Percentiles rank a stretch among this genome's conserved stretches.
Conservation (phyloP, 805 yeast genomes). For the Zygosaccharomyces bailii region DNA sequence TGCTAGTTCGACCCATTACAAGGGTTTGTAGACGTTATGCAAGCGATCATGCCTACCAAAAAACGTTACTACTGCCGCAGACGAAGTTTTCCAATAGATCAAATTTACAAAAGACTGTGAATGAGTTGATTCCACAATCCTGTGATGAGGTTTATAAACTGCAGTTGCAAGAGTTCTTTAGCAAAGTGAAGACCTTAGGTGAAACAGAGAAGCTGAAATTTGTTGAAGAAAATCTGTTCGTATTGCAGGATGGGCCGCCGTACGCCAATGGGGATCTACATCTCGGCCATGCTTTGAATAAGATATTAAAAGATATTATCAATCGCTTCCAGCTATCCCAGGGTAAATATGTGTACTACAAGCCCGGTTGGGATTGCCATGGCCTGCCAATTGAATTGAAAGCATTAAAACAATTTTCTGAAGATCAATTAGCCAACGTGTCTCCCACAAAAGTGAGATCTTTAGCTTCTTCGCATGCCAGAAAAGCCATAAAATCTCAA, state of each 20-base stretch:
- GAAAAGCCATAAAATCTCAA: slow-evolving; percentile 62
- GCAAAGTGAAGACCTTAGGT: slow-evolving; percentile 12
- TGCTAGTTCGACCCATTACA: slow-evolving; percentile 9
- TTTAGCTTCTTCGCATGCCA: slow-evolving; percentile 69
- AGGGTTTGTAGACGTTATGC: slow-evolving; percentile 8
- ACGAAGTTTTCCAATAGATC: slow-evolving; percentile 67
- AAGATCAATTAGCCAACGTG: slow-evolving; percentile 35
- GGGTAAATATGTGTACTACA: slow-evolving; percentile 63
- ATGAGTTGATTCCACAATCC: slow-evolving; percentile 47
- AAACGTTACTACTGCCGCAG: slow-evolving; percentile 60
- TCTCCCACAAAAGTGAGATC: slow-evolving; percentile 52
- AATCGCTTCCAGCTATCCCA: slow-evolving; percentile 62
- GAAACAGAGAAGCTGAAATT: slow-evolving; percentile 25
- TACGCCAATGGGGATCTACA: slow-evolving; percentile 96
- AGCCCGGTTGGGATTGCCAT: slow-evolving; percentile 99
- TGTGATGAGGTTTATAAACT: slow-evolving; percentile 61
- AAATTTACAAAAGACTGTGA: slow-evolving; percentile 42
- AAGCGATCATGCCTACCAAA: slow-evolving; percentile 41
- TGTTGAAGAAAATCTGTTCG: slow-evolving; percentile 45
- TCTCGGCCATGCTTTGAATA: slow-evolving; percentile 88
- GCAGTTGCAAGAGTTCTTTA: slow-evolving; percentile 44
- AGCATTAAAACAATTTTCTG: slow-evolving; percentile 52
- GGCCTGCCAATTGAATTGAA: slow-evolving; percentile 95
- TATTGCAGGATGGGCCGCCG: slow-evolving; percentile 96
- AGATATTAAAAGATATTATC: slow-evolving; percentile 82